Evolutionary conservation across 192 early-diverging fungal genomes (phyloP), one percentile per base, ranked within the genome.

Genomic region (Entomortierella parvispora): DNA sequence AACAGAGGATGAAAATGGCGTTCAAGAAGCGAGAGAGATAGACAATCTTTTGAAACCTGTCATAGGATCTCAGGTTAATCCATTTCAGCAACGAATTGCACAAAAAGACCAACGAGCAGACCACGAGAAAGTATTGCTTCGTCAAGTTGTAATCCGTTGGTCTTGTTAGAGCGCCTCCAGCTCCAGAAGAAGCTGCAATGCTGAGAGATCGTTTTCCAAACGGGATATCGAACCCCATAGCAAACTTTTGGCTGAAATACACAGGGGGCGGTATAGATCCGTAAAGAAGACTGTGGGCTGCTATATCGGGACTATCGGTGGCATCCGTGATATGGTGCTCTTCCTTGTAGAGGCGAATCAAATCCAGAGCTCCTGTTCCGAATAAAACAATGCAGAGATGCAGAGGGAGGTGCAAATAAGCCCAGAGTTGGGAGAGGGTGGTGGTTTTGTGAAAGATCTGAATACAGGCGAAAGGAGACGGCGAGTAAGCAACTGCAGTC

Each of bases 321-420:
- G 56, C 17, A 25, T 70, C 70, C 37, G 4, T 7, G 48, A 72
- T 72, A 34, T 65, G 55, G 34, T 72, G 53, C 20, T 72, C 70
- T 45, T 28, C 18, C 34, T 72, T 72, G 56, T 72, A 72, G 1
- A 72, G 57, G 11, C 62, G 62, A 25, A 72, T 72, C 48, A 72
- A 65, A 47, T 72, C 70, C n/a, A 72, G 33, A 1, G 70, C 45
- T 12, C 70, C 62, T 32, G 70, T 82, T 23, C 83, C 83, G 52
- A 84, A 79, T 15, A 81, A 57, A 20, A 84, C 81, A 52, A 82
- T 69, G 22, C 78, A 80, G 6, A 84, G 34, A 68, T 84, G 83
- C 1, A 84, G 60, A 2, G 83, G 83, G 29, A 84, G 62, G 50
- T 84, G 83, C 22, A 84, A 54, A 31, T 84, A 84, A 1, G 80